Evolutionary conservation across 129 eudicot species (phyloP).

Genomic region (Chrysanthemum makinoi): DNA sequence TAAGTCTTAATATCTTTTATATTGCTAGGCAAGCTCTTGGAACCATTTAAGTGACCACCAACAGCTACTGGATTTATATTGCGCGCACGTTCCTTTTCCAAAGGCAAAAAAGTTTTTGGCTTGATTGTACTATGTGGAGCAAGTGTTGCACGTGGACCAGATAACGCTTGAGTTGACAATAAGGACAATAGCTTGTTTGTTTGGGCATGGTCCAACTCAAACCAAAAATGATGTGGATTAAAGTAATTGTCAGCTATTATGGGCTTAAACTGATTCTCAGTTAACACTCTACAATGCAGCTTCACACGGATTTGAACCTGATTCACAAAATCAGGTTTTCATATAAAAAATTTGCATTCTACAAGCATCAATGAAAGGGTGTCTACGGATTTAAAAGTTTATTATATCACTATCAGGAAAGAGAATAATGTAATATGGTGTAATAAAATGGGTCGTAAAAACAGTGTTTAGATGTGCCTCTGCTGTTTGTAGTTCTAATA

Average conservation of each 20-base stretch:
- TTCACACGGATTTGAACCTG: constrained; percentile 66
- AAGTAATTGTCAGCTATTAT: constrained; percentile 65
- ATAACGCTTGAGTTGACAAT: constrained; percentile 38
- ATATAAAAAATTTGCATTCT: constrained; percentile 1
- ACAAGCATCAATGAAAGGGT: constrained; percentile 1
- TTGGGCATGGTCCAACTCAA: constrained; percentile 90
- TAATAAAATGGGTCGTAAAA: not conserved
- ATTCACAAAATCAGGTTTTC: constrained; percentile 12
- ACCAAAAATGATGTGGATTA: constrained; percentile 51
- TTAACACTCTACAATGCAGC: constrained; percentile 49
- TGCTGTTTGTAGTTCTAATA: not conserved
- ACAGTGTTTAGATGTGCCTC: not conserved
- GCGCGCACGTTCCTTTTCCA: constrained; percentile 26
- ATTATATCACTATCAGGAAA: not conserved
- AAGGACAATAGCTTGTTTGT: constrained; percentile 43
- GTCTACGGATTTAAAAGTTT: not conserved
- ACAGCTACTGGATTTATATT: constrained; percentile 20
- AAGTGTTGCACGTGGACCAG: constrained; percentile 38
- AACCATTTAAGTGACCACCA: constrained; percentile 27
- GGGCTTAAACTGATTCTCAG: constrained; percentile 63
- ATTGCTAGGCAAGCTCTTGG: constrained; percentile 13
- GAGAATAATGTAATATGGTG: not conserved
- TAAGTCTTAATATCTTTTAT: constrained; percentile 15
- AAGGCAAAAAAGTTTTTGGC: constrained; percentile 16
- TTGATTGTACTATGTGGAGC: constrained; percentile 26